Percentiles rank a stretch among this genome's conserved stretches.
These are phyloP conservation scores for Galerina marginata DNA, from an alignment of 768 basidiomycete species.

Conservation along the genomic window DNA sequence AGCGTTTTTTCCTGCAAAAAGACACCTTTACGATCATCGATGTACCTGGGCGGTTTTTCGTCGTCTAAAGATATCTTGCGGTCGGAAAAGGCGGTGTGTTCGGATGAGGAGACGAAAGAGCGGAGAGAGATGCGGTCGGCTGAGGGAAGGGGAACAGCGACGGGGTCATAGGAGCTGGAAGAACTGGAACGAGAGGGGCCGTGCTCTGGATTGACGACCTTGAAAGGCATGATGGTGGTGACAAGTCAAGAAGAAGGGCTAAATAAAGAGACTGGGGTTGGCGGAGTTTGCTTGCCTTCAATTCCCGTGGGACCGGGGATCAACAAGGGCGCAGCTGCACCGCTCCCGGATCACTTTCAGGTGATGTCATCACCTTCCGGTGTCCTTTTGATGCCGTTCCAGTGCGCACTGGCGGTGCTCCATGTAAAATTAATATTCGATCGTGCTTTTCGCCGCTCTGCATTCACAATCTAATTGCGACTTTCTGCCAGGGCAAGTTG, in stretches of 20 bases:
- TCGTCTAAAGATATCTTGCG: slow-evolving; percentile 8
- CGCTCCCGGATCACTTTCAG: not conserved
- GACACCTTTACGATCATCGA: not conserved
- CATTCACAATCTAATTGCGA: no score
- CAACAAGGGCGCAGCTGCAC: not conserved
- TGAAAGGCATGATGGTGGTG: slow-evolving; percentile 6
- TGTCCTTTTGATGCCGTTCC: no score
- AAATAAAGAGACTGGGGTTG: not conserved
- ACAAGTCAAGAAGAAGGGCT: not conserved
- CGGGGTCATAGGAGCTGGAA: not conserved
- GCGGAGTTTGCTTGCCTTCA: no score
- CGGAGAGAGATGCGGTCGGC: slow-evolving; percentile 9
- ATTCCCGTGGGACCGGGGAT: not conserved
- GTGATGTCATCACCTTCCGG: slow-evolving; percentile 3
- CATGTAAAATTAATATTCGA: no score
- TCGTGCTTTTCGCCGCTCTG: no score
- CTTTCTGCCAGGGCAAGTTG: no score
- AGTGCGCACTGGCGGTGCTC: no score
- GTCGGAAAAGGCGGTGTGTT: slow-evolving; percentile 14
- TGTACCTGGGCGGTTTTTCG: slow-evolving; percentile 7
- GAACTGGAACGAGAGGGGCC: slow-evolving; percentile 1
- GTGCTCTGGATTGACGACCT: slow-evolving; percentile 5
- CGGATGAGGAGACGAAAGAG: slow-evolving; percentile 12
- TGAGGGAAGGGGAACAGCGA: not conserved
- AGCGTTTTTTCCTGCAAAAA: not conserved